Percentiles rank a stretch among this genome's conserved stretches.
Evolutionary conservation across 2,329 filamentous ascomycete species (phyloP).

Genomic region (Penicillium nordicum): DNA sequence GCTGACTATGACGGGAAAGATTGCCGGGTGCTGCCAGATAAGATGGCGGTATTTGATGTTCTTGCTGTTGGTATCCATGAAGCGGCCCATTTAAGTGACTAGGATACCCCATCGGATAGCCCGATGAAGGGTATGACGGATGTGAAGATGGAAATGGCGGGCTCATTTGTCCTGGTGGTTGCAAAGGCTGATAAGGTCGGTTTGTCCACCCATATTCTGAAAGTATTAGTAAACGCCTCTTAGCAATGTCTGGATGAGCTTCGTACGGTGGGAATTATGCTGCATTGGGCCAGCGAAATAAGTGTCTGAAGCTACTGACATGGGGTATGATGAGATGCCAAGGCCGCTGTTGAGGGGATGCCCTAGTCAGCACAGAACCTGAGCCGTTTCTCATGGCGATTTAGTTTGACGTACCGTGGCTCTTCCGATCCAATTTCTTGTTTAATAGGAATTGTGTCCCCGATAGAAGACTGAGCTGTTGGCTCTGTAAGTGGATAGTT

Average conservation of each 20-base stretch:
- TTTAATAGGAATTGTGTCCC: conserved; percentile 3
- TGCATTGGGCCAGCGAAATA: conserved; percentile 30
- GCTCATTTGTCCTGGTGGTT: conserved; percentile 28
- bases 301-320: conserved; percentile 22
- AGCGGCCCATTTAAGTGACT: conserved; percentile 21
- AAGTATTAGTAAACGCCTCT: conserved; percentile 14
- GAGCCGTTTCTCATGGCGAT: not conserved
- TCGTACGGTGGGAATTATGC: conserved; percentile 31
- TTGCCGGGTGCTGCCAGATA: conserved; percentile 12
- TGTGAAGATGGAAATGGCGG: conserved; percentile 27
- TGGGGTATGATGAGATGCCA: conserved; percentile 19
- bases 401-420: conserved; percentile 10
- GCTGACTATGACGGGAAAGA: conserved; percentile 13
- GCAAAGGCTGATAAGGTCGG: conserved; percentile 29
- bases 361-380: conserved; percentile 1
- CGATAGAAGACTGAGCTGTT: conserved; percentile 6
- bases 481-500: conserved; percentile 5
- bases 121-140: conserved; percentile 20
- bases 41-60: conserved; percentile 9
- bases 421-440: conserved; percentile 7
- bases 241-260: not conserved
- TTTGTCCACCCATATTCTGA: conserved; percentile 33
- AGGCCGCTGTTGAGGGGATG: conserved; percentile 11
- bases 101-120: conserved; percentile 27
- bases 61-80: conserved; percentile 13